A percentile compares a stretch with the other conserved stretches of the same genome.
Conservation (phyloP, 768 basidiomycete genomes). For the Boletus speciosus region DNA sequence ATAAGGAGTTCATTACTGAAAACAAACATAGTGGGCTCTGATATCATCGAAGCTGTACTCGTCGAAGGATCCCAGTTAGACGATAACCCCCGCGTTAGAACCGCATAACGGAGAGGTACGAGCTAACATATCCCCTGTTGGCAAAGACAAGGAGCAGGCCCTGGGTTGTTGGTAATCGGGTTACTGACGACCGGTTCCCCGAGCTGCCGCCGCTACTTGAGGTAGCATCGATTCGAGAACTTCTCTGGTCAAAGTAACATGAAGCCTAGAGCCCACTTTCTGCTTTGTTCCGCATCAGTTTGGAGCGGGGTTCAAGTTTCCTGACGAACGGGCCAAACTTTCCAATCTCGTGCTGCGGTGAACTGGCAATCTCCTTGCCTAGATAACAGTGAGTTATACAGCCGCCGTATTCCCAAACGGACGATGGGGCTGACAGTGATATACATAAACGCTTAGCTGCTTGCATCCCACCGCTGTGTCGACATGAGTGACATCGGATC, state of each 20-base stretch:
- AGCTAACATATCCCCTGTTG: neutral
- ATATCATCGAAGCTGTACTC: neutral
- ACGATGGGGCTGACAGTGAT: conserved; percentile 1
- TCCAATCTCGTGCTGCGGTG: conserved; percentile 8
- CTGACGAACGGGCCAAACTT: conserved; percentile 1
- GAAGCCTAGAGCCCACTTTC: neutral
- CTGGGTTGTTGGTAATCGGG: neutral
- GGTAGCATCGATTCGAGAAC: neutral
- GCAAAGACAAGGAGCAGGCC: neutral
- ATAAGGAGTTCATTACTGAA: neutral
- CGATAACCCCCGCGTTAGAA: neutral
- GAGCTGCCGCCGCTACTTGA: neutral
- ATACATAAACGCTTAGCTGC: neutral
- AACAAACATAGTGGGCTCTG: neutral
- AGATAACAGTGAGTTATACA: neutral
- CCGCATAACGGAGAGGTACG: conserved; percentile 1
- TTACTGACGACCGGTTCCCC: neutral
- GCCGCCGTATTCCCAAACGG: conserved; percentile 5
- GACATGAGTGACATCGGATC: neutral
- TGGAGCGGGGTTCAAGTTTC: conserved; percentile 6
- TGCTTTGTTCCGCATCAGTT: conserved; percentile 2
- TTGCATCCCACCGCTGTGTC: neutral
- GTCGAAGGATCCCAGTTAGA: neutral
- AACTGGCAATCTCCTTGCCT: conserved; percentile 7
- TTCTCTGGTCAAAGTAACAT: neutral